A percentile compares a stretch with the other conserved stretches of the same genome.
Evolutionary conservation across 805 yeast species (phyloP).

Genomic region (Saccharomycopsis amapae): DNA sequence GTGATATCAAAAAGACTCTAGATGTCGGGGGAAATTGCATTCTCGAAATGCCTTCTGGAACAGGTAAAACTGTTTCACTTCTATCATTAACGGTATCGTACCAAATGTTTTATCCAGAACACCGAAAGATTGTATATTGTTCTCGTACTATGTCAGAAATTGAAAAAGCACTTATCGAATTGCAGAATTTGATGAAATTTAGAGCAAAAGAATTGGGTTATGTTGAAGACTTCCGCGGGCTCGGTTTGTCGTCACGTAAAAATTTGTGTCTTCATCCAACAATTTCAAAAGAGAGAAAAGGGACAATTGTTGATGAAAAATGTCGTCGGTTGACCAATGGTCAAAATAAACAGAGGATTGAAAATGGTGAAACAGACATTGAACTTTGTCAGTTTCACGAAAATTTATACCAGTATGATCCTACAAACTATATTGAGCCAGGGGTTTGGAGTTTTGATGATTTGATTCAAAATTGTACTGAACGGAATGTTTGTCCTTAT

Average conservation of each 20-base stretch:
- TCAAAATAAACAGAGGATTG: conserved; percentile 60
- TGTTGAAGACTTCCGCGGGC: conserved; percentile 85
- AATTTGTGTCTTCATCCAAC: conserved; percentile 88
- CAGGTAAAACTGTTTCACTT: conserved; percentile 93
- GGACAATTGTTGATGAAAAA: conserved; percentile 89
- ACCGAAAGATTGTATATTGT: conserved; percentile 88
- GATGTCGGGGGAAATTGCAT: conserved; percentile 97
- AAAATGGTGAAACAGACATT: conserved; percentile 50
- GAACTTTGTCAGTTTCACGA: conserved; percentile 84
- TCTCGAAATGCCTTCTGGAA: conserved; percentile 98
- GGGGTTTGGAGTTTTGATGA: conserved; percentile 95
- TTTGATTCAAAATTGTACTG: conserved; percentile 67
- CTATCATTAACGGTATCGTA: conserved; percentile 89
- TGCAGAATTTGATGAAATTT: conserved; percentile 81
- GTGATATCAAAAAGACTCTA: conserved; percentile 84
- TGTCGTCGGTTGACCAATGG: conserved; percentile 95
- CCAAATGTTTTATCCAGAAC: conserved; percentile 92
- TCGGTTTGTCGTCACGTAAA: conserved; percentile 91
- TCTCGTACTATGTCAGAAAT: conserved; percentile 99
- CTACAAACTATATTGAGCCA: conserved; percentile 78
- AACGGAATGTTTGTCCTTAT: conserved; percentile 84
- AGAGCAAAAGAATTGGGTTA: conserved; percentile 77
- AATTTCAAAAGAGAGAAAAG: conserved; percentile 82
- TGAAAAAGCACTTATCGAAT: conserved; percentile 91
- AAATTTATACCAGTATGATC: conserved; percentile 77